Percentiles rank a stretch among this genome's conserved stretches.
These are phyloP conservation scores for Leonotis leonurus DNA, from an alignment of 257 asterid species.

Conservation along the genomic window DNA sequence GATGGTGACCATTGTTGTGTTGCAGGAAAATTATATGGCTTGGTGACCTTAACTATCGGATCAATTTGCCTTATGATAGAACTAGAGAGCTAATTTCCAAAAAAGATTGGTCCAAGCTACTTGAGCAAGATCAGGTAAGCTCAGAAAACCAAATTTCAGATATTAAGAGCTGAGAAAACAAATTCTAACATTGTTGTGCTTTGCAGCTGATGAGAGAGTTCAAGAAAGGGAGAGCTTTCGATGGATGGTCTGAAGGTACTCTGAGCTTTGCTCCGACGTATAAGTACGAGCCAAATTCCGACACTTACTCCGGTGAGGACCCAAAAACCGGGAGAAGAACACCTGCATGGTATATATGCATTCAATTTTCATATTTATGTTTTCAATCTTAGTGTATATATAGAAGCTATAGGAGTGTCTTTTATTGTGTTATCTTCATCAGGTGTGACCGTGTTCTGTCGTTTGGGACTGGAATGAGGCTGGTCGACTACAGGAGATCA, in stretches of 20 bases:
- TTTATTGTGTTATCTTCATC: conserved; percentile 17
- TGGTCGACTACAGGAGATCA: conserved; percentile 52
- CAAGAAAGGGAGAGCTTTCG: conserved; percentile 72
- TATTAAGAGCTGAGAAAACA: too few relatives aligned
- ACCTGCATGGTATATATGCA: conserved; percentile 79
- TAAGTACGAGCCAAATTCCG: conserved; percentile 70
- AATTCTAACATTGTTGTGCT: too few relatives aligned
- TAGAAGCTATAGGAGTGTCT: too few relatives aligned
- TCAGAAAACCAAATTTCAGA: conserved; percentile 9
- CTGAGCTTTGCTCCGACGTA: conserved; percentile 86
- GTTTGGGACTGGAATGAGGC: conserved; percentile 72
- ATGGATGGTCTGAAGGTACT: conserved; percentile 95
- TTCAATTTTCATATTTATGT: conserved; percentile 6
- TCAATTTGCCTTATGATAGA: conserved; percentile 66
- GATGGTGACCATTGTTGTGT: background rate
- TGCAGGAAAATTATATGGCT: conserved; percentile 92
- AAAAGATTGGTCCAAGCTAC: conserved; percentile 64
- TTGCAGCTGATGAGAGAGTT: conserved; percentile 76
- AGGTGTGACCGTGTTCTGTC: conserved; percentile 97
- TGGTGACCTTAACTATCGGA: conserved; percentile 91
- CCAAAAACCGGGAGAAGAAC: conserved; percentile 73
- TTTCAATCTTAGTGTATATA: too few relatives aligned
- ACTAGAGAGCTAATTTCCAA: conserved; percentile 62
- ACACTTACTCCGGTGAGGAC: conserved; percentile 56
- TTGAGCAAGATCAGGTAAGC: conserved; percentile 82